Base-by-base conservation (phyloP, 371 early-diverging fungal genomes). In the Nematocida sp. region DNA sequence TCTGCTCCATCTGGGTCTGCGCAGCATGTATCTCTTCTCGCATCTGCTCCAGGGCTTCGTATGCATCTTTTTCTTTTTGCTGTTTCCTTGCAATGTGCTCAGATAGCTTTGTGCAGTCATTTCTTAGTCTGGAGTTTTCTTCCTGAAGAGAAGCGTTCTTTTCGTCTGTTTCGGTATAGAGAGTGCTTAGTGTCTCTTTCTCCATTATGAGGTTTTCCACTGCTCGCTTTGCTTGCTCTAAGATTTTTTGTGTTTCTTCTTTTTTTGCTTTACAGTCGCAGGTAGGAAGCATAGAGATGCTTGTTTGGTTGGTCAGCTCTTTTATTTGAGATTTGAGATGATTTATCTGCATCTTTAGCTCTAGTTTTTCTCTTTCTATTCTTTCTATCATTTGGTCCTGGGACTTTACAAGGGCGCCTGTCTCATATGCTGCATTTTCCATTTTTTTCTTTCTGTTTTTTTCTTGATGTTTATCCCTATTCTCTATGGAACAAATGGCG, bases 401-500 rank as follows among this genome's bases (percentile, higher is more conserved):
- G n/a, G 59, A 45, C 28, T 71, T 71, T 28, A 71, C 42, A 28
- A 60, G 61, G 5, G 59, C 26, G 23, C 63, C 63, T 47, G 9
- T 63, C 36, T 51, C 20, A 33, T 35, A 7, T 47, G 32, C 25
- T 18, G 25, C 28, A n/a, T 28, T 30, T 39, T 49, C 32, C 53
- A 48, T 61, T 71, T 59, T 61, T 50, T 49, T 32, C 36, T 54
- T 71, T 51, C 32, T 18, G n/a, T 23, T 26, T 36, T 66, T 55
- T 25, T 54, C 55, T 25, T 25, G 9, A 67, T 71, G 67, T 49
- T 71, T 65, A 63, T 82, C 54, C 69, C 69, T 39, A 77, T 83
- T 39, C 51, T 79, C 26, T 81, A 77, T 75, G 82, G 79, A 16
- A 77, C 82, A 11, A 78, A 83, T 49, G 68, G 68, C 25, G 82